Base-by-base conservation (phyloP, 345 rosid species). In the Rhodomyrtus tomentosa region DNA sequence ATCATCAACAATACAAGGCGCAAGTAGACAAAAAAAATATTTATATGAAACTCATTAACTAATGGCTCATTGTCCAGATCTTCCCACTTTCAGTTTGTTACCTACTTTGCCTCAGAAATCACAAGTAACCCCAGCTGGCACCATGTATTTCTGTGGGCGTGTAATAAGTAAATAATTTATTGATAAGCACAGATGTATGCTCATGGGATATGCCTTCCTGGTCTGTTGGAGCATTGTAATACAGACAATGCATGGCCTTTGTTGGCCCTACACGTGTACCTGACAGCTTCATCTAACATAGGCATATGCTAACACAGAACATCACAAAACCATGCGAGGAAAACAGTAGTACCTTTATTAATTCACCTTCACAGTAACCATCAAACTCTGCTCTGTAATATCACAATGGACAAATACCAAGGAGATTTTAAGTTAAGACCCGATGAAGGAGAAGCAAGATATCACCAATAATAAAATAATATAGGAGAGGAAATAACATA, bases 281-380 rank as follows among this genome's bases (percentile, higher is more conserved):
- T 0, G 0, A 18, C 45, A 36, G 45, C 79, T 68, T 18, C 25
- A 1, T 68, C 79, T 36, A 36, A 68, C 45, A 68, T 68, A 18
- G 79, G 79, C 42, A 62, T 62, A 32, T 18, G 13, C 25, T 36
- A 68, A 81, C 22, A 51, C 25, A 50, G 55, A 11, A 10, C 25
- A 81, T 49, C 83, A 51, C 25, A 25, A 51, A 81, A 81, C 45
- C 36, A 29, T 29, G 58, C 0, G 8, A 81, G 24, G 55, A 81
- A 27, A 81, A 50, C 22, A 59, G 52, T 45, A 72, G 81, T 91
- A 93, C 99, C 98, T 95, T 96, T 81, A 96, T 94, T 50, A 96
- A 94, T 90, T 95, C 99, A 76, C 96, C 99, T 92, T 93, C 95
- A 87, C 99, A 95, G 83, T 96, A 95, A 87, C 99, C 98, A 91